These are phyloP conservation scores for Halocafeteria seosinensis DNA, from an alignment of 108 stramenopile species.

Conservation along the genomic window DNA sequence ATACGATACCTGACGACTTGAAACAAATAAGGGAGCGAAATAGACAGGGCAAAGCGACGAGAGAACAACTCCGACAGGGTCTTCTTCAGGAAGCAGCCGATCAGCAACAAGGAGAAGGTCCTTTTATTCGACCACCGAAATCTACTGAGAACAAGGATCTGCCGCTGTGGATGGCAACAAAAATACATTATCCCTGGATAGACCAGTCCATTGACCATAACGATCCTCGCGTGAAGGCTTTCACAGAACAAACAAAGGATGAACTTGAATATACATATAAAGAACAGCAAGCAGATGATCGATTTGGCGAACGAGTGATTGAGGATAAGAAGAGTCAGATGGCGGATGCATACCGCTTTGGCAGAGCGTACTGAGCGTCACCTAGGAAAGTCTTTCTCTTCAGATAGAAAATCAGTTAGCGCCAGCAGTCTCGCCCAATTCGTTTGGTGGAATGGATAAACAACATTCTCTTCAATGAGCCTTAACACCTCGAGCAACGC, in stretches of 20 bases:
- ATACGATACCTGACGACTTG: no score
- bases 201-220: background rate
- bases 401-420: no score
- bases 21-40: no score
- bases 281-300: no score
- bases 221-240: background rate
- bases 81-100: background rate
- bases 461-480: background rate
- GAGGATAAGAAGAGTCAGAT: no score
- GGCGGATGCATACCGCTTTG: no score
- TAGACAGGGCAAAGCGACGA: background rate
- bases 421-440: no score
- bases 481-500: slow-evolving; percentile 1
- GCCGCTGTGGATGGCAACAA: background rate
- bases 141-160: background rate
- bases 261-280: no score
- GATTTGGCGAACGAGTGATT: no score
- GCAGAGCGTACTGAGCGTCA: no score
- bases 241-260: background rate
- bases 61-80: background rate
- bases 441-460: no score
- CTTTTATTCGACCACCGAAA: background rate
- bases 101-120: background rate
- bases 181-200: background rate
- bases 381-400: no score